Base-by-base conservation (phyloP, 2,329 filamentous ascomycete species). In the Metarhizium album region DNA sequence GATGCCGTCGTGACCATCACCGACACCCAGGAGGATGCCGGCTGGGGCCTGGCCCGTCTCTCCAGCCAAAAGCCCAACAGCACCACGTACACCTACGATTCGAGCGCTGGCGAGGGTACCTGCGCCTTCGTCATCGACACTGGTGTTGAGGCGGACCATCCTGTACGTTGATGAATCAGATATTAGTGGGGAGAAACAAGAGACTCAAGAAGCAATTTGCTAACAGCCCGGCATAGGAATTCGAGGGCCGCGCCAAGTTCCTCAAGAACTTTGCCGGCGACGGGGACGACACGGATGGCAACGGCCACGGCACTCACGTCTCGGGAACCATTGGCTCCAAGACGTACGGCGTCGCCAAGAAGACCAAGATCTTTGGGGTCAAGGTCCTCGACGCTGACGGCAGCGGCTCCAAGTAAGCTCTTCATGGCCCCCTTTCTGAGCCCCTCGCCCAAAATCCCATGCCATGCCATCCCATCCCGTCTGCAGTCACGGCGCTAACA, bases 1-100 rank as follows among this genome's bases (percentile, higher is more conserved):
- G 70, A 74, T 53, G 62, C 60, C 43, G 54, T 63, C 31, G 59
- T 73, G 45, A 62, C 86, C 72, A 86, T 87, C 53, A 64, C 46
- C 62, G 70, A 48, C n/a, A 62, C 61, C 16, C 70, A 74, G 57
- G 50, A 48, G 23, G 56, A 60, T 42, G 67, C 71, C n/a, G 63
- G 67, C 20, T 73, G 69, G 70, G 68, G 68, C 18, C 60, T 71
- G 20, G 61, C 65, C 2, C 62, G 69, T n/a, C 57, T 72, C 43
- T 71, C 69, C 13, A 64, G 57, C 59, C 54, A 56, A 16, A 24
- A 27, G n/a, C 55, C 61, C 3, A 60, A 58, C 24, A 47, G 53
- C 8, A 61, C 55, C 18, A 57, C 56, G 24, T 73, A 70, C 59
- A 58, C 58, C 47, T 72, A 67, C 57, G 67, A 72, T 50, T 57